Conservation (phyloP, 495 filamentous ascomycete genomes). For the Xylaria longipes region DNA sequence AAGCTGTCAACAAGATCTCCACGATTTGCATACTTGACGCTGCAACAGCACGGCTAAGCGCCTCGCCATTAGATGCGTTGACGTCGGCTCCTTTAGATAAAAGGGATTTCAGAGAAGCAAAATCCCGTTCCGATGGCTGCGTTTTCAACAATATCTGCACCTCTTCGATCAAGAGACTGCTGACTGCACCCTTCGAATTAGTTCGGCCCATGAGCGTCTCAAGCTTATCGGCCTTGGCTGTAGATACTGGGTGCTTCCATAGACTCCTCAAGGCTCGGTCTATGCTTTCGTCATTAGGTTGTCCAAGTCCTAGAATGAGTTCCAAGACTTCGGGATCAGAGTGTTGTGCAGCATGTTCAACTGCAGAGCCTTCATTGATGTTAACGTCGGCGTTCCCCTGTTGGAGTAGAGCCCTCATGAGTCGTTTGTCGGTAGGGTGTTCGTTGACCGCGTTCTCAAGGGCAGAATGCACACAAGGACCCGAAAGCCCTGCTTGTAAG, state of each 20-base stretch:
- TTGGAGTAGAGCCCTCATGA: slow-evolving; percentile 47
- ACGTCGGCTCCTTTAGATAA: slow-evolving; percentile 53
- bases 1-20: slow-evolving; percentile 47
- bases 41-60: slow-evolving; percentile 48
- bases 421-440: slow-evolving; percentile 46
- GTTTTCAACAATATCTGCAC: slow-evolving; percentile 45
- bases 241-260: slow-evolving; percentile 39
- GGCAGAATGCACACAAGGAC: slow-evolving; percentile 43
- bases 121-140: slow-evolving; percentile 34
- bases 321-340: slow-evolving; percentile 48
- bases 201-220: slow-evolving; percentile 45
- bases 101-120: slow-evolving; percentile 43
- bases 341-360: slow-evolving; percentile 44
- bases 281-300: slow-evolving; percentile 43
- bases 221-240: slow-evolving; percentile 46
- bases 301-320: slow-evolving; percentile 48
- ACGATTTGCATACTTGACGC: slow-evolving; percentile 45
- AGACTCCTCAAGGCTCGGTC: slow-evolving; percentile 43
- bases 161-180: slow-evolving; percentile 47
- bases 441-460: slow-evolving; percentile 50
- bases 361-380: slow-evolving; percentile 42
- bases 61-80: slow-evolving; percentile 50
- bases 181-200: slow-evolving; percentile 42
- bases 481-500: slow-evolving; percentile 47
- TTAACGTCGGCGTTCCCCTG: slow-evolving; percentile 53